phyloP scores from a whole-genome alignment of 495 filamentous ascomycete species.

The Neurospora sp. region DNA sequence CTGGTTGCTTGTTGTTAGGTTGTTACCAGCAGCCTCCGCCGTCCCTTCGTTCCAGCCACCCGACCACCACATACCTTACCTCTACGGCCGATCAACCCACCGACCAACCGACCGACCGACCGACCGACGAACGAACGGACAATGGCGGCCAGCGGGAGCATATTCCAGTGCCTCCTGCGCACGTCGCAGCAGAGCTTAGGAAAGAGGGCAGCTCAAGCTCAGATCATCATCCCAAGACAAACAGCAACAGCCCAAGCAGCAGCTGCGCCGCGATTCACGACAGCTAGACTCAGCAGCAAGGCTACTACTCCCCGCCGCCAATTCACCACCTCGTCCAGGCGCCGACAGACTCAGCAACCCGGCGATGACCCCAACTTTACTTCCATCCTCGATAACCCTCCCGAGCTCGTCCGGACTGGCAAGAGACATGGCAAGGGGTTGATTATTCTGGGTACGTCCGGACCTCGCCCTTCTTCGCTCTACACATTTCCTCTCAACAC shows the following conservation, averaged over 20 bases:
- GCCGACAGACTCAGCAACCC: conserved; percentile 20
- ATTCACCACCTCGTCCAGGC: conserved; percentile 19
- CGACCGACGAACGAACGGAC: not conserved
- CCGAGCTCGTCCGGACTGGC: conserved; percentile 59
- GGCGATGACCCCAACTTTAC: conserved; percentile 64
- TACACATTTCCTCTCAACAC: not conserved
- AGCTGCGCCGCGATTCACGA: not conserved
- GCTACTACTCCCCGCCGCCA: conserved; percentile 13
- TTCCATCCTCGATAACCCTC: conserved; percentile 78
- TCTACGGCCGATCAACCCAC: not conserved
- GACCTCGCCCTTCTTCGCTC: not conserved
- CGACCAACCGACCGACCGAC: not conserved
- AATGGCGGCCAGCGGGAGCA: not conserved
- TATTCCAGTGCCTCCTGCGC: not conserved
- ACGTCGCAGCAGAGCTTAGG: not conserved
- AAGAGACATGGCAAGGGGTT: conserved; percentile 72
- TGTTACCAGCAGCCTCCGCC: not conserved
- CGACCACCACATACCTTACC: not conserved
- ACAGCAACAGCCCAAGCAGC: not conserved
- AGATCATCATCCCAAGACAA: not conserved
- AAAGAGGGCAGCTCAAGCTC: not conserved
- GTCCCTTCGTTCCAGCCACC: not conserved
- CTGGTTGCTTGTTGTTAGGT: not conserved
- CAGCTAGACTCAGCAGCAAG: not conserved
- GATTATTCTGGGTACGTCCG: conserved; percentile 56